Base-by-base conservation (phyloP, 2,329 filamentous ascomycete species). In the Blastomyces parvus region DNA sequence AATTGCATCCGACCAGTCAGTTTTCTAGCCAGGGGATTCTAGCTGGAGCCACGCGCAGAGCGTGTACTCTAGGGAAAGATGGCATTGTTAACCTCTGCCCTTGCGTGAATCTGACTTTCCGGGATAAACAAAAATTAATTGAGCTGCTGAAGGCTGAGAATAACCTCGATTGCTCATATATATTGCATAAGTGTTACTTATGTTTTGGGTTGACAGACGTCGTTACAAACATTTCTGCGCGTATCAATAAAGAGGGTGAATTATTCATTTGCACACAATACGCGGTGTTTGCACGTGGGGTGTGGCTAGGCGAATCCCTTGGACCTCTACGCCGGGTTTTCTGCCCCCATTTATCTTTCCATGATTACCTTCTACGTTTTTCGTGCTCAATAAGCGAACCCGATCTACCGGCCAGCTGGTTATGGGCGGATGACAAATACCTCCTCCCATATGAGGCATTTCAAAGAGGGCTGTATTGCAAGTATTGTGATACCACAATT, bases 71-170 rank as follows among this genome's bases (percentile, higher is more conserved):
- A 13, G 58, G 42, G 40, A 60, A 36, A 33, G 38, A 25, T 60
- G 58, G 58, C 25, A 48, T 60, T 48, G 42, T 48, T 50, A 60
- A 60, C 4, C 44, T 60, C 17, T 60, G 58, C 44, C 58, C 58
- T 60, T 48, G 40, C 42, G 22, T 27, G 27, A 46, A 60, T 48
- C 2, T 60, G 17, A 60, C 40, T 46, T 60, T 60, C 58, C 19
- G 38, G 13, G 40, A 60, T 30, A 60, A 48, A 60, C 2, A 3
- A 42, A 60, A 14, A 46, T 44, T 60, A 60, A 42, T 42, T 19
- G 11, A 60, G 58, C 40, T 7, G 40, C 22, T 60, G 40, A 36
- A 50, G 58, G 25, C 58, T 17, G 19, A 44, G 25, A 27, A 30
- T 46, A 33, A 7, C 7, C 17, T 25, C 8, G 19, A 58, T 8